A percentile compares a stretch with the other conserved stretches of the same genome.
Conservation (phyloP, 306 rosid species). For the Hippophae gyantsensis region DNA sequence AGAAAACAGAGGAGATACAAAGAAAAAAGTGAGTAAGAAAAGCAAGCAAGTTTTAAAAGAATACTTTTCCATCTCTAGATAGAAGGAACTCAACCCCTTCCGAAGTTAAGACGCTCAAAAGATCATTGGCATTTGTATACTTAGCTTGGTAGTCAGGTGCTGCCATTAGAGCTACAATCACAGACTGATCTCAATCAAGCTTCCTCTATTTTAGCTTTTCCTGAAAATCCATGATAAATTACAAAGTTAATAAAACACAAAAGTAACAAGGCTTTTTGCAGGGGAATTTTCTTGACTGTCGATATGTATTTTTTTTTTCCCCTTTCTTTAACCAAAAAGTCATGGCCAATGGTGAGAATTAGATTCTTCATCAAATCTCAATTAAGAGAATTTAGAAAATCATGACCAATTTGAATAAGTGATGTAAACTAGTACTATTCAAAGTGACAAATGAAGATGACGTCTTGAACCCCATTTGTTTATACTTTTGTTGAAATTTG, state of each 20-base stretch:
- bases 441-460: no score
- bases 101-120: conserved; percentile 40
- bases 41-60: not conserved
- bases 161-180: conserved; percentile 38
- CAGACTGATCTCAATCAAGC: conserved; percentile 11
- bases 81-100: conserved; percentile 74
- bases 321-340: no score
- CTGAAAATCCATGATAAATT: conserved; percentile 15
- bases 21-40: not conserved
- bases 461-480: no score
- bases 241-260: not conserved
- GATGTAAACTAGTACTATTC: no score
- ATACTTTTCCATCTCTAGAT: conserved; percentile 63
- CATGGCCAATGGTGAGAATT: no score
- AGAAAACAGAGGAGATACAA: no score
- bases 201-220: conserved; percentile 4
- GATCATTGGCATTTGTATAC: conserved; percentile 22
- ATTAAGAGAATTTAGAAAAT: no score
- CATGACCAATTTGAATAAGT: no score
- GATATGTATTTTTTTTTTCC: no score
- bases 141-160: conserved; percentile 31
- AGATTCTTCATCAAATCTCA: no score
- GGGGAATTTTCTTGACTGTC: not conserved
- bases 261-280: not conserved
- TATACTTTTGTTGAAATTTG: no score